A percentile compares a stretch with the other conserved stretches of the same genome.
Conservation (phyloP, 192 early-diverging fungal genomes). For the Entrophospora sp. region DNA sequence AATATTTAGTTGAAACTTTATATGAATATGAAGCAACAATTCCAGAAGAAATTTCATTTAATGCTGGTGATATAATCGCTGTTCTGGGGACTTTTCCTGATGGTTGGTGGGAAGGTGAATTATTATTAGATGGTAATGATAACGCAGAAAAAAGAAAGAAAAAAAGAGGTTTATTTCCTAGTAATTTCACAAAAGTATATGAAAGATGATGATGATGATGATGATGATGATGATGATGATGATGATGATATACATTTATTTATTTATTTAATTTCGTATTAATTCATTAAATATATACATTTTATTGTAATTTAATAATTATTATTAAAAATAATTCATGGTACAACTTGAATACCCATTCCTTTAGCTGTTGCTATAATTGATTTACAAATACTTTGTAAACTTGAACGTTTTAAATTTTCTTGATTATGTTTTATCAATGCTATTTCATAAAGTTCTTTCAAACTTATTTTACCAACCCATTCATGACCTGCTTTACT, state of each 20-base stretch:
- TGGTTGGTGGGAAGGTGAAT: constrained; percentile 52
- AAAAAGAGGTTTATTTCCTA: constrained; percentile 30
- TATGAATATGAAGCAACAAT: constrained; percentile 38
- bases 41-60: constrained; percentile 43
- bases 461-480: constrained; percentile 76
- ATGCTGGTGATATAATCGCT: constrained; percentile 34
- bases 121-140: constrained; percentile 23
- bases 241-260: no score
- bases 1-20: constrained; percentile 26
- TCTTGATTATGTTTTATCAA: constrained; percentile 80
- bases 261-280: no score
- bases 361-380: constrained; percentile 70
- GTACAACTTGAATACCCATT: constrained; percentile 81
- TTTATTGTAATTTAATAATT: no score
- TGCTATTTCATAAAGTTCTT: constrained; percentile 93
- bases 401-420: constrained; percentile 57
- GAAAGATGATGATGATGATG: no score
- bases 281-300: no score
- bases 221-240: no score
- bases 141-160: no score
- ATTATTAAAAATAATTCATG: no score
- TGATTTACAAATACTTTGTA: constrained; percentile 61
- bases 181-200: constrained; percentile 25
- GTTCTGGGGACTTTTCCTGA: constrained; percentile 37
- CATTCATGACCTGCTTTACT: constrained; percentile 65